phyloP scores from a whole-genome alignment of 1,284 basidiomycete species.

The Ganoderma lingzhi region DNA sequence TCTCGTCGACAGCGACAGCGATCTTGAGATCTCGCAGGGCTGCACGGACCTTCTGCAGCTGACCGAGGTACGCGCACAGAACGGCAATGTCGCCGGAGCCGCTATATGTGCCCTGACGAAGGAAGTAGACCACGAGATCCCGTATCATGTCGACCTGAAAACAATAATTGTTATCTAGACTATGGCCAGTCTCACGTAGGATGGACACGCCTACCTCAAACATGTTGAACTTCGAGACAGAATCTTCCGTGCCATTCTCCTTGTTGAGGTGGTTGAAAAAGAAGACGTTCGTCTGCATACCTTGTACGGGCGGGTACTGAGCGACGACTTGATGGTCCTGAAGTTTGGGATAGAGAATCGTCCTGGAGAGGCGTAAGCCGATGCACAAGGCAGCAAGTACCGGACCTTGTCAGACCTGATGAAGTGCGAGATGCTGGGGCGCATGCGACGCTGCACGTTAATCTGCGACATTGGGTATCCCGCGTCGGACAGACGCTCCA shows the following conservation, averaged over 20 bases:
- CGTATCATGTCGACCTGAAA: conserved; percentile 69
- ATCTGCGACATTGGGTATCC: conserved; percentile 53
- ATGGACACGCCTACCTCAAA: not conserved
- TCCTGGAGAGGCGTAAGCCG: conserved; percentile 43
- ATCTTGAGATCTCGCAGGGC: conserved; percentile 60
- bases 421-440: conserved; percentile 53
- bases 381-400: not conserved
- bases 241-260: conserved; percentile 58
- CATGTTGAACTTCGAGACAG: not conserved
- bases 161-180: not conserved
- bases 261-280: conserved; percentile 64
- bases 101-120: conserved; percentile 51
- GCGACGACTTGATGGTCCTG: conserved; percentile 61
- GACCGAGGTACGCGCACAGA: conserved; percentile 80
- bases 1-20: conserved; percentile 72
- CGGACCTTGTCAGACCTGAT: conserved; percentile 40
- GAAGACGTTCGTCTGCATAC: conserved; percentile 64
- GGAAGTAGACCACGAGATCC: conserved; percentile 74
- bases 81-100: conserved; percentile 72
- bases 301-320: conserved; percentile 60
- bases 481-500: conserved; percentile 52
- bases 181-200: not conserved
- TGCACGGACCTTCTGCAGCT: conserved; percentile 55
- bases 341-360: conserved; percentile 65
- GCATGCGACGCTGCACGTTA: conserved; percentile 51